Conservation (phyloP, 2,329 filamentous ascomycete species). For the Penicillium sp. region DNA sequence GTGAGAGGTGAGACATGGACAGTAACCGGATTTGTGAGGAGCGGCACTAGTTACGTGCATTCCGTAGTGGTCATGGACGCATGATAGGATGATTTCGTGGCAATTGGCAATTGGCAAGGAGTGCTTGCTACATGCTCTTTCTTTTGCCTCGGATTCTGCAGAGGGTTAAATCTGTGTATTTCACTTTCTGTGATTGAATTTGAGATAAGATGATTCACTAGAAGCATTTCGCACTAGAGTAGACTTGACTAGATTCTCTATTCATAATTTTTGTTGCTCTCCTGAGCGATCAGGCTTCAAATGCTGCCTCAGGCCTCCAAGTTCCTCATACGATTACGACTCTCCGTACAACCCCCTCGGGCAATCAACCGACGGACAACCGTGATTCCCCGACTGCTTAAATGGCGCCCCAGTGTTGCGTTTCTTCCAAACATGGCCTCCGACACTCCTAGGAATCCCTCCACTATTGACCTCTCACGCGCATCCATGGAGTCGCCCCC, state of each 20-base stretch:
- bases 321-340: slow-evolving; percentile 8
- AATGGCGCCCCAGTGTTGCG: slow-evolving; percentile 21
- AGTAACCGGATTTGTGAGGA: too few species aligned
- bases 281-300: neutral
- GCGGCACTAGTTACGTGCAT: too few species aligned
- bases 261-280: neutral
- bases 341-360: slow-evolving; percentile 3
- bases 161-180: too few species aligned
- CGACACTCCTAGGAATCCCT: slow-evolving; percentile 38
- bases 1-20: too few species aligned
- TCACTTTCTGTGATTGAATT: too few species aligned
- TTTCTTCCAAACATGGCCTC: slow-evolving; percentile 37
- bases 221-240: too few species aligned
- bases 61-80: too few species aligned
- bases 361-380: slow-evolving; percentile 6
- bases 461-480: slow-evolving; percentile 44
- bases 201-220: too few species aligned
- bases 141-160: too few species aligned
- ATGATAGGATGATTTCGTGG: too few species aligned
- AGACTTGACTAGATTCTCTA: neutral
- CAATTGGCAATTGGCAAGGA: too few species aligned
- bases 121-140: too few species aligned
- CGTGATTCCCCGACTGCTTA: slow-evolving; percentile 32
- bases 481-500: slow-evolving; percentile 48
- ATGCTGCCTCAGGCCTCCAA: slow-evolving; percentile 7